Percentiles rank a stretch among this genome's conserved stretches.
Conservation (phyloP, 2,329 filamentous ascomycete species). For the Cladophialophora exuberans region DNA sequence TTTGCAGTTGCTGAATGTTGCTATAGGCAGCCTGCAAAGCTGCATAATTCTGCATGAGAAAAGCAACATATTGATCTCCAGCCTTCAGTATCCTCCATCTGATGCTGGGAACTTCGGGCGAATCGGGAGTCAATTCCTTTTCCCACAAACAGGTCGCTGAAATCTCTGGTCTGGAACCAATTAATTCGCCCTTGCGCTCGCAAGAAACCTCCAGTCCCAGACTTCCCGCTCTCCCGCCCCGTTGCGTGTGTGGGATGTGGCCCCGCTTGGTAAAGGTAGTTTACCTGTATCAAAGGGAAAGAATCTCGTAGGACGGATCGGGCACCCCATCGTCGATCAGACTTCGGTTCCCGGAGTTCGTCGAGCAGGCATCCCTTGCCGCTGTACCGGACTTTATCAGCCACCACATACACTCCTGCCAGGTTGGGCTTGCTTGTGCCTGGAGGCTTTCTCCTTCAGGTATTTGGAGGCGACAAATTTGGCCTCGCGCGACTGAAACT, state of each 20-base stretch:
- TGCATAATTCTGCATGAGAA: neutral
- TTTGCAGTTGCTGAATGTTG: constrained; percentile 7
- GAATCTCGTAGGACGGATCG: constrained; percentile 10
- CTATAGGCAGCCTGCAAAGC: constrained; percentile 13
- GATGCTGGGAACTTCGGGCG: neutral
- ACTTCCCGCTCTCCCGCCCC: constrained; percentile 18
- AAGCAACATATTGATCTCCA: neutral
- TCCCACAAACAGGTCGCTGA: no score
- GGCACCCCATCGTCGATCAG: constrained; percentile 10
- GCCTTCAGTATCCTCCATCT: neutral
- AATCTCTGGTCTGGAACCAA: constrained; percentile 12
- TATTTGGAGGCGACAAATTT: constrained; percentile 22
- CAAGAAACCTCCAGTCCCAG: constrained; percentile 12
- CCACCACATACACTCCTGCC: constrained; percentile 19
- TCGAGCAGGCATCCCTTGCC: constrained; percentile 26
- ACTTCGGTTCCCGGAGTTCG: constrained; percentile 1
- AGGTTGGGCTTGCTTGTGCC: constrained; percentile 19
- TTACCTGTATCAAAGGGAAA: neutral
- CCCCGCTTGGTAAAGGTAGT: constrained; percentile 6
- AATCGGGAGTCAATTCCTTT: constrained; percentile 6
- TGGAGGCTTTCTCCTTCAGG: constrained; percentile 23
- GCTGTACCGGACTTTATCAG: constrained; percentile 11
- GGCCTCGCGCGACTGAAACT: constrained; percentile 22
- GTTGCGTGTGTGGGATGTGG: constrained; percentile 12
- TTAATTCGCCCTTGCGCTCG: constrained; percentile 18